Base-by-base conservation (phyloP, 83 land plant genomes). In the Picea abies region DNA sequence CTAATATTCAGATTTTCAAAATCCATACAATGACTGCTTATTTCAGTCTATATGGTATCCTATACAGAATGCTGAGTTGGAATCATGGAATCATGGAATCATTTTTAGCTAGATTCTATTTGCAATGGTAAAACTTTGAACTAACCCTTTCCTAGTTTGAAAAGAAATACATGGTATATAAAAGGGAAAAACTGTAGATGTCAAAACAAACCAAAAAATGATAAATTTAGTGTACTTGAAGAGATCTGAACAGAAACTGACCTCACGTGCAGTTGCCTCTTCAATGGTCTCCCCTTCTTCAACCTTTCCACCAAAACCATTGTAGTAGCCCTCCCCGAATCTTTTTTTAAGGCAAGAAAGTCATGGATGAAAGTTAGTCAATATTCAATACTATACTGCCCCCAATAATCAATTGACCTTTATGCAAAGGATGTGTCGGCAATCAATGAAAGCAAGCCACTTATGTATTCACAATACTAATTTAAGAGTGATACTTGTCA, bases 221-320 rank as follows among this genome's bases (percentile, higher is more conserved):
- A 44, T 44, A 44, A 44, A 44, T 35, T 44, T 44, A 32, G 78
- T 26, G 29, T 49, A 20, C 41, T 44, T 79, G 70, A 56, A 75
- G 64, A 75, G 60, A 44, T 44, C 49, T 44, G 29, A 66, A 58
- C 49, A 44, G 49, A 44, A 32, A 73, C 63, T 4, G 20, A 86
- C 88, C 86, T 88, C 90, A 22, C 90, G 84, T 37, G 26, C 83
- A 65, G 90, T 85, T 25, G 89, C 90, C 70, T 77, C 83, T 47
- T 88, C 81, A 23, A 88, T 71, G 22, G 90, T 88, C 44, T 88
- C 90, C 25, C 85, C 85, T 12, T 63, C 79, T 67, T 88, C 90
- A 47, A 88, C 90, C 68, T 88, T 88, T 71, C 90, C 90, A 10
- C 90, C 90, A 65, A 88, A 88, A 25, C 90, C 90, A 82, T 86